Percentiles rank a stretch among this genome's conserved stretches.
phyloP scores from a whole-genome alignment of 371 early-diverging fungal genomes.

The Haplosporangium sp. region DNA sequence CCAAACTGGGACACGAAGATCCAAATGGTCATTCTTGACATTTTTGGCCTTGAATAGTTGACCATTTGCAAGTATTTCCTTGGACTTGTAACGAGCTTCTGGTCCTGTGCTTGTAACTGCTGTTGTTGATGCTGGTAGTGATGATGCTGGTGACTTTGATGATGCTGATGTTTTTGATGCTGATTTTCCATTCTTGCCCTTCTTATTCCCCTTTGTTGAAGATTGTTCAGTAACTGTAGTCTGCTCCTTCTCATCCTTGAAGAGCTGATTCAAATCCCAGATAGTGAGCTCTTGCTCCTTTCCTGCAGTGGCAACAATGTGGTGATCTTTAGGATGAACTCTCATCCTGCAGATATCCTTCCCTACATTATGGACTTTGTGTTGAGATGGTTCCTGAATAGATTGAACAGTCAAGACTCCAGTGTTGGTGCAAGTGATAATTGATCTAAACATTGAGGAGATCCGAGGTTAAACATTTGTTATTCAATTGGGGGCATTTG shows the following conservation, averaged over 20 bases:
- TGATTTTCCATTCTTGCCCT: slow-evolving; percentile 34
- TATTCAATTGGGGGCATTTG: too few relatives aligned
- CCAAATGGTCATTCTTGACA: slow-evolving; percentile 80
- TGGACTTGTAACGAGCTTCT: slow-evolving; percentile 40
- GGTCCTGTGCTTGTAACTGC: slow-evolving; percentile 34
- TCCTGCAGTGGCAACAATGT: slow-evolving; percentile 88
- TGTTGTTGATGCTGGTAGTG: slow-evolving; percentile 27
- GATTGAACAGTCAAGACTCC: slow-evolving; percentile 47
- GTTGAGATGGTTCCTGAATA: slow-evolving; percentile 18
- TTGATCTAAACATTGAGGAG: slow-evolving; percentile 39
- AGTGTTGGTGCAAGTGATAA: slow-evolving; percentile 63
- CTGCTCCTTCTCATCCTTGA: slow-evolving; percentile 8
- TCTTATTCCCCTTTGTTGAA: slow-evolving; percentile 19
- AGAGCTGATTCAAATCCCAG: slow-evolving; percentile 73
- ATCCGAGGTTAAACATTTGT: too few relatives aligned
- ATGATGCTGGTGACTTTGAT: background rate
- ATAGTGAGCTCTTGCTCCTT: slow-evolving; percentile 85
- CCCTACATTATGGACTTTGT: slow-evolving; percentile 37
- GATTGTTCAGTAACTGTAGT: slow-evolving; percentile 1
- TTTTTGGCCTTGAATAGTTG: slow-evolving; percentile 75
- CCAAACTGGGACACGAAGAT: slow-evolving; percentile 89
- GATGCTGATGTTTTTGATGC: slow-evolving; percentile 9
- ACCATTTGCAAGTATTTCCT: slow-evolving; percentile 54
- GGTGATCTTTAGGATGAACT: slow-evolving; percentile 69
- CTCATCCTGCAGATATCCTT: slow-evolving; percentile 75